These are phyloP conservation scores for Westerdykella sp. DNA, from an alignment of 2,329 filamentous ascomycete genomes.

Conservation along the genomic window DNA sequence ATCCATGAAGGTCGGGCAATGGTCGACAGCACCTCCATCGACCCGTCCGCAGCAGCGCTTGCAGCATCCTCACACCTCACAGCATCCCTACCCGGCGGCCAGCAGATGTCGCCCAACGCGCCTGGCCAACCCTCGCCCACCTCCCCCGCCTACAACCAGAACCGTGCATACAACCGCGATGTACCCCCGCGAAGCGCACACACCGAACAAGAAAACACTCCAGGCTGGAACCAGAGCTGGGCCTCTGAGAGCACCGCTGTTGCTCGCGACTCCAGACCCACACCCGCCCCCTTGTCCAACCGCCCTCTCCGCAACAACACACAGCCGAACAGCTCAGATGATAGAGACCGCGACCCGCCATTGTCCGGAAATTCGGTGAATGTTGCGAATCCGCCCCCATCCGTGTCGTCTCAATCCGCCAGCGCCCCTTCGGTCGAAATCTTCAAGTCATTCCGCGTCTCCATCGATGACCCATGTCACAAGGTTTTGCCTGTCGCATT, in stretches of 20 bases:
- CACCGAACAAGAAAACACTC: conserved; percentile 26
- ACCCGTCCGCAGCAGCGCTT: conserved; percentile 47
- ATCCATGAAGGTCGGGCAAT: conserved; percentile 41
- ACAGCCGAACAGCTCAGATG: conserved; percentile 15
- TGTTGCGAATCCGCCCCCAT: conserved; percentile 5
- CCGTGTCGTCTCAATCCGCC: conserved; percentile 19
- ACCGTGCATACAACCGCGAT: conserved; percentile 28
- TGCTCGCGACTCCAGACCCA: conserved; percentile 26
- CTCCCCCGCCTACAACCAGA: conserved; percentile 42
- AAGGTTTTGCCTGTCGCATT: conserved; percentile 93
- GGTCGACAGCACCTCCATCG: conserved; percentile 39
- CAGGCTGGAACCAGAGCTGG: conserved; percentile 28
- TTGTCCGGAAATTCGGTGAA: conserved; percentile 30
- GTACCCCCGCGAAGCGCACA: conserved; percentile 22
- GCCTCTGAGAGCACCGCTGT: conserved; percentile 23
- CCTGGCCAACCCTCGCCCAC: conserved; percentile 44
- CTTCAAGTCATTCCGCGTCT: conserved; percentile 97
- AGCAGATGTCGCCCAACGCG: conserved; percentile 38
- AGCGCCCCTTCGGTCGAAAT: conserved; percentile 69
- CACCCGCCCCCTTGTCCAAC: conserved; percentile 25
- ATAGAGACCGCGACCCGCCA: conserved; percentile 29
- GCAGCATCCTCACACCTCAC: conserved; percentile 48
- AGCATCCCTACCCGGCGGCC: conserved; percentile 40
- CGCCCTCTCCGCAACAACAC: conserved; percentile 27
- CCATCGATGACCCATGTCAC: conserved; percentile 96